These are phyloP conservation scores for Cladosporium colombiae DNA, from an alignment of 2,329 filamentous ascomycete genomes.

Conservation along the genomic window DNA sequence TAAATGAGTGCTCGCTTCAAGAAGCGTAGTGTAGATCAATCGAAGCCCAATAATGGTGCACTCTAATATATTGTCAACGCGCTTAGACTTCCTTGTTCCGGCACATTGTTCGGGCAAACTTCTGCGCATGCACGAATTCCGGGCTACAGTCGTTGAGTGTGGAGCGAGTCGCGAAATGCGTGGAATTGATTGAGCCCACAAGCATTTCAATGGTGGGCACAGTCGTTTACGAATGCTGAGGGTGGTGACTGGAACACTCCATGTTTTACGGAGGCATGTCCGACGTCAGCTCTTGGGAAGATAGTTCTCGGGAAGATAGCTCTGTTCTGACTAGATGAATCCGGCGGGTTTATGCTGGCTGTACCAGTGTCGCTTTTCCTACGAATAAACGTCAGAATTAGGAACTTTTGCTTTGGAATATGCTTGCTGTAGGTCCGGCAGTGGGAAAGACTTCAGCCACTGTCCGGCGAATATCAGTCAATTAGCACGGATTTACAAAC, in stretches of 20 bases:
- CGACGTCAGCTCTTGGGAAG: background rate
- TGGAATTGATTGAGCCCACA: background rate
- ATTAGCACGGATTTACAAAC: background rate
- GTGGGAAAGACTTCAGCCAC: background rate
- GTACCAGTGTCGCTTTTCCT: background rate
- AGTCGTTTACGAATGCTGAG: background rate
- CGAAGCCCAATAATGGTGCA: background rate
- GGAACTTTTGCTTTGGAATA: background rate
- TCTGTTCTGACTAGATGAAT: background rate
- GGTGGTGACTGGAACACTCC: background rate
- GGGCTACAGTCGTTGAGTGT: background rate
- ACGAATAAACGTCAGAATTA: background rate
- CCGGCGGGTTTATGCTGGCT: background rate
- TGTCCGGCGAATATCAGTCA: background rate
- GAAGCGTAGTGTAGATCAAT: constrained; percentile 1
- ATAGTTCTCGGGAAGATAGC: background rate
- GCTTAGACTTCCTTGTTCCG: background rate
- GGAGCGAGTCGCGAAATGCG: background rate
- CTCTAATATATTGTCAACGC: background rate
- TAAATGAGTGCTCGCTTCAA: constrained; percentile 12
- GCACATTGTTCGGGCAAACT: background rate
- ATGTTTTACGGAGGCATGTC: background rate
- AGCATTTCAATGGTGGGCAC: background rate
- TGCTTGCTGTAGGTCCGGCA: background rate
- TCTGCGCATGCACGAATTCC: background rate